These are phyloP conservation scores for Ceratocystis cubensis DNA, from an alignment of 2,329 filamentous ascomycete genomes.

Conservation along the genomic window DNA sequence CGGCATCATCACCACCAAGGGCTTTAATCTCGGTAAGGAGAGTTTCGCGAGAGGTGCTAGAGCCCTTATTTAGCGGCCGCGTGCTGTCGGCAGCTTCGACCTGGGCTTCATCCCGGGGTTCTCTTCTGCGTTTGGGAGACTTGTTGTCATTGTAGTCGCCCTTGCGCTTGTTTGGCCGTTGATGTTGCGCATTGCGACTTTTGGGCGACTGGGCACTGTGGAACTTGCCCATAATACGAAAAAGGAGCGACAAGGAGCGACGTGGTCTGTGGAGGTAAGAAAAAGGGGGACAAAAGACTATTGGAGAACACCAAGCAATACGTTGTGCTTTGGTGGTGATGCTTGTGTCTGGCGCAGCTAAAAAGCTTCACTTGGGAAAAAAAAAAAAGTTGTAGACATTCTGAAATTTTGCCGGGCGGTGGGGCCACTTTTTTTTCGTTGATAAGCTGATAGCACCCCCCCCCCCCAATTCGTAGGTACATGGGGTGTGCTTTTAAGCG, in stretches of 20 bases:
- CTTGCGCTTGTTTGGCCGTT: constrained; percentile 21
- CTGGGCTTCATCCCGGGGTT: background rate
- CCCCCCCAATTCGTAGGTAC: too few species aligned
- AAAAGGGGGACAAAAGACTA: background rate
- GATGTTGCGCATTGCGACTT: constrained; percentile 21
- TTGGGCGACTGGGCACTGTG: constrained; percentile 22
- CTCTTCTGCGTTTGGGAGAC: constrained; percentile 14
- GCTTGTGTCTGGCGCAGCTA: background rate
- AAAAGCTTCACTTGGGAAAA: constrained; percentile 4
- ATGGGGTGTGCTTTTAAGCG: background rate
- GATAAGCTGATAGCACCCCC: constrained; percentile 20
- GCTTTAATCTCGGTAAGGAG: constrained; percentile 52
- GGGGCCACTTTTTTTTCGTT: constrained; percentile 11
- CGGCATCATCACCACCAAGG: constrained; percentile 52
- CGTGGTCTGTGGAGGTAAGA: background rate
- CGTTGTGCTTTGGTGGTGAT: background rate
- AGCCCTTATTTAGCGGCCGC: constrained; percentile 14
- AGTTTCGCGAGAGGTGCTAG: constrained; percentile 24
- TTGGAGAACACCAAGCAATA: background rate
- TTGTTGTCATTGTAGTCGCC: constrained; percentile 19
- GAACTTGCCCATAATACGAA: constrained; percentile 19
- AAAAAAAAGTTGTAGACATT: constrained; percentile 11
- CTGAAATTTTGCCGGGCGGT: constrained; percentile 21
- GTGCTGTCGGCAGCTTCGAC: constrained; percentile 3
- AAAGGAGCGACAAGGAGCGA: background rate